Evolutionary conservation across 1,139 yeast genomes (phyloP), one percentile per base, ranked within the genome.

Genomic region (Hyphopichia burtonii): DNA sequence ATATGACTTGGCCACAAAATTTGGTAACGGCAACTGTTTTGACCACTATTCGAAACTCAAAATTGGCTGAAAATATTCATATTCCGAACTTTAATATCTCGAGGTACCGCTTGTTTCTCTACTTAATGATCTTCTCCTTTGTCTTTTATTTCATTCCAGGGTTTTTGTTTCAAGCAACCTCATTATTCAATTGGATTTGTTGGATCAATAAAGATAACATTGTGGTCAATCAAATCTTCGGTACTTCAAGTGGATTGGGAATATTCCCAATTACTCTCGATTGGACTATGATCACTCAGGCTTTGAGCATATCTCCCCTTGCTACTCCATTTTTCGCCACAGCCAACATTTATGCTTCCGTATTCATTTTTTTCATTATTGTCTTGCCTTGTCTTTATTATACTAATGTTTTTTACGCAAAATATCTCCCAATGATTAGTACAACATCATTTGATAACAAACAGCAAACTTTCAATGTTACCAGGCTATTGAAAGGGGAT

Each of bases 181-280:
- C 36, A 3, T 33, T n/a, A 3, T 33, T 33, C n/a, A 44, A 40
- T 27, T 44, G 44, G 65, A 58, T 61, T 41, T 59, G 65, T 28
- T 62, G 67, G 67, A 62, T 61, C 34, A 56, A 50, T 15, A 65
- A 66, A 25, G 47, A 61, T 44, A 58, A 56, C 44, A 70, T 71
- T 28, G 70, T 73, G 20, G 65, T 79, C 31, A 74, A 76, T 56
- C 82, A 78, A 53, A 54, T 81, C 38, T 77, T 78, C 53, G 83
- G 85, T 37, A 61, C 73, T 18, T 44, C 60, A 15, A 59, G 74
- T 10, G 83, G 83, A 2, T 59, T 78, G 39, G 84, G 83, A 7
- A 51, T 78, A 52, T 57, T 77, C 51, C 85, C 86, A 6, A 55
- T 73, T 33, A 71, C 82, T 1, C 76, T 79, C 51, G 84, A 80